Conservation (phyloP, 192 early-diverging fungal species). For the Dimargaris cristalligena region DNA sequence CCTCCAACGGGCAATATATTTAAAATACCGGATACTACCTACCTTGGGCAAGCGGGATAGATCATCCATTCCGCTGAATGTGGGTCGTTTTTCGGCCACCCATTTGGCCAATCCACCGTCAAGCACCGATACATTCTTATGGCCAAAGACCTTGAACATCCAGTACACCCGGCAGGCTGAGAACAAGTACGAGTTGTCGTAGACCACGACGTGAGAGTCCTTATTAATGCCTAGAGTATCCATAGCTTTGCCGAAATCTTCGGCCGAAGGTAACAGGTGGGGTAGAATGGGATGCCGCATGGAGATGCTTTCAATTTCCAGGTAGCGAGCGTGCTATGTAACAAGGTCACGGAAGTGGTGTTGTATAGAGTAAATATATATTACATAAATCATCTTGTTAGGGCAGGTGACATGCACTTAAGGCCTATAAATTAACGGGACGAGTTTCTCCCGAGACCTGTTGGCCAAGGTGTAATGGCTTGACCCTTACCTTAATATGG, state of each 20-base stretch:
- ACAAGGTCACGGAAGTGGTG: too few species aligned
- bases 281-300: slow-evolving; percentile 64
- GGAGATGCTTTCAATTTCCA: slow-evolving; percentile 61
- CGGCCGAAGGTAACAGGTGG: slow-evolving; percentile 75
- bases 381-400: too few species aligned
- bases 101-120: slow-evolving; percentile 81
- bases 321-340: slow-evolving; percentile 52
- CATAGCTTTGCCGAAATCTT: slow-evolving; percentile 50
- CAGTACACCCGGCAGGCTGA: slow-evolving; percentile 81
- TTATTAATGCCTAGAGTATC: slow-evolving; percentile 58
- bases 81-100: slow-evolving; percentile 33
- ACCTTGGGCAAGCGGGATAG: slow-evolving; percentile 6
- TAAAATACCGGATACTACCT: too few species aligned
- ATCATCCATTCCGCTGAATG: slow-evolving; percentile 8
- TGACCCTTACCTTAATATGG: slow-evolving; percentile 24
- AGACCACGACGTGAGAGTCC: slow-evolving; percentile 74
- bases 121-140: slow-evolving; percentile 69
- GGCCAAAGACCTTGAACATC: slow-evolving; percentile 86
- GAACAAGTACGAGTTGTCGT: slow-evolving; percentile 66
- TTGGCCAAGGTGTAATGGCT: too few species aligned
- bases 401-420: too few species aligned
- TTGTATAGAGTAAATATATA: too few species aligned
- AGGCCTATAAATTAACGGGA: too few species aligned
- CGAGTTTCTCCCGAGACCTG: too few species aligned
- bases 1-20: too few species aligned